Evolutionary conservation across 148 eudicot genomes (phyloP), one percentile per base, ranked within the genome.

Genomic region (Drosera capensis): DNA sequence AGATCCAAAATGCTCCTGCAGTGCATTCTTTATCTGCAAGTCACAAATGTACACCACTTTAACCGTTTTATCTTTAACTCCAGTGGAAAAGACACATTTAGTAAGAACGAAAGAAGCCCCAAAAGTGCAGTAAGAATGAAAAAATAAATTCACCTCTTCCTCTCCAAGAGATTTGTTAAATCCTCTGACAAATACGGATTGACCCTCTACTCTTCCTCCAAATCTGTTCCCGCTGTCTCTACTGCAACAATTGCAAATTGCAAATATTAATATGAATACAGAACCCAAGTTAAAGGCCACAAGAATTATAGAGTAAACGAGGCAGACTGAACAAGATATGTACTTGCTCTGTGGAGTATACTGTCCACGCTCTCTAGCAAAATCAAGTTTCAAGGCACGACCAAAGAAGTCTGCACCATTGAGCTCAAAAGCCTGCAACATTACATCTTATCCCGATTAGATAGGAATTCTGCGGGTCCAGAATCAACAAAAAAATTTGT

Each of bases 281-380:
- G n/a, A n/a, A n/a, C n/a, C n/a, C 3, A 40, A 45, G 35, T 13
- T 2, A 21, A 2, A 15, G 12, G 3, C n/a, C n/a, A 15, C 16
- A 28, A 23, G 1, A 34, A 8, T 14, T 6, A 17, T 14, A 24
- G 21, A 12, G 1, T 30, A 35, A 35, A 21, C 34, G 18, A 40
- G 38, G 9, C 5, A 34, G 16, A 17, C 2, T 19, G 8, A 35
- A 23, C 1, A 19, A 25, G 16, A 2, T n/a, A 2, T 14, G 18
- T 1, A 16, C 87, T 80, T 75, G 56, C 54, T 63, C 8, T 45
- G 20, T 2, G 92, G 93, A 50, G 96, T 81, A 52, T 51, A 61
- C 21, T 78, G 59, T 12, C 77, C 86, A 43, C 83, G 70, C 57
- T 78, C 86, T 37, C 46, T 60, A 12, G 95, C 95, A 1, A 73